phyloP scores from a whole-genome alignment of 2,329 filamentous ascomycete species.

The Aureobasidium leucospermi region DNA sequence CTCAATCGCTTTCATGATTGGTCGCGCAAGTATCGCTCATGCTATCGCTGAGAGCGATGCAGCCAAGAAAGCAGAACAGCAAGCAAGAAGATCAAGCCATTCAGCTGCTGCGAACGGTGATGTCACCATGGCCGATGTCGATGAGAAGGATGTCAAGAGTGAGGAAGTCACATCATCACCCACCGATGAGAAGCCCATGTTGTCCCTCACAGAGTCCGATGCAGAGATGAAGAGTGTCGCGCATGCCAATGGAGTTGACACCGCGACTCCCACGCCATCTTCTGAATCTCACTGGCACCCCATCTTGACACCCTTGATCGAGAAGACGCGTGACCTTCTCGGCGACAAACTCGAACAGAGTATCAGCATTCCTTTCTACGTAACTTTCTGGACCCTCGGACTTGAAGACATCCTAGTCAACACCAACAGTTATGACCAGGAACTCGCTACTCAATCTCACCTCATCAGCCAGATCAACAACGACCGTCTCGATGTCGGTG shows the following conservation, averaged over 20 bases:
- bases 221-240: conserved; percentile 13
- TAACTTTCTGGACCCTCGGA: conserved; percentile 86
- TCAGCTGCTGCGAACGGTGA: conserved; percentile 43
- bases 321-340: conserved; percentile 55
- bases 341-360: conserved; percentile 59
- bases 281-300: conserved; percentile 50
- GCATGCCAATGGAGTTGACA: conserved; percentile 11
- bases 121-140: conserved; percentile 41
- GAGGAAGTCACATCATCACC: neutral
- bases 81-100: conserved; percentile 20
- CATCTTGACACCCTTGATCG: conserved; percentile 66
- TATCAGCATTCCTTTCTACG: conserved; percentile 74
- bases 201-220: conserved; percentile 9
- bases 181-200: conserved; percentile 11
- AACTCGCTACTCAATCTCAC: conserved; percentile 61
- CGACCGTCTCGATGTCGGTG: conserved; percentile 66
- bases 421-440: conserved; percentile 67
- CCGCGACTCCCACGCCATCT: conserved; percentile 16
- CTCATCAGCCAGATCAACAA: conserved; percentile 60
- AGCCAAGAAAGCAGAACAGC: conserved; percentile 27
- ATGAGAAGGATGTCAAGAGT: conserved; percentile 30
- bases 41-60: conserved; percentile 46
- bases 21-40: conserved; percentile 64
- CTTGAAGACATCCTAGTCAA: conserved; percentile 75
- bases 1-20: conserved; percentile 77